These are phyloP conservation scores for Aquilaria malaccensis DNA, from an alignment of 345 rosid species.

Conservation along the genomic window DNA sequence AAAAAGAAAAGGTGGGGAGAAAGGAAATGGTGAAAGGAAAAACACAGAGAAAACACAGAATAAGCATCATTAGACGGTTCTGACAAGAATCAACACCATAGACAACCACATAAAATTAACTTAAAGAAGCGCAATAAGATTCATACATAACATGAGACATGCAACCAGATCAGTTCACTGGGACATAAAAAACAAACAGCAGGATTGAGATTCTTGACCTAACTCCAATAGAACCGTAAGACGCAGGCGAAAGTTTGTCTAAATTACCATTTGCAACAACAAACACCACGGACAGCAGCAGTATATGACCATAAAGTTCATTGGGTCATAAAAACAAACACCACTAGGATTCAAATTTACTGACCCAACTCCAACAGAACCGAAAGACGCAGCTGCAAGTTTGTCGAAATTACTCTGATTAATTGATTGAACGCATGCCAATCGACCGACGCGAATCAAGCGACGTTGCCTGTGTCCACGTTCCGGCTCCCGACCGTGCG, in stretches of 20 bases:
- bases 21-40: background rate
- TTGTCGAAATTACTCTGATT: slow-evolving; percentile 6
- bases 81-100: background rate
- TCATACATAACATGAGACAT: slow-evolving; percentile 5
- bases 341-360: background rate
- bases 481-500: slow-evolving; percentile 13
- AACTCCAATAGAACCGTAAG: slow-evolving; percentile 1
- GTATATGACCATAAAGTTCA: too few species aligned
- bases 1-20: background rate
- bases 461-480: slow-evolving; percentile 9
- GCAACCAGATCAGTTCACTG: background rate
- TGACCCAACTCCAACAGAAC: background rate
- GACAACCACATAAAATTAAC: background rate
- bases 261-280: background rate
- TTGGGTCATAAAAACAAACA: too few species aligned
- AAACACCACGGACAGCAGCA: background rate
- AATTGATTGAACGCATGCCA: background rate
- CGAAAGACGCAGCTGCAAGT: background rate
- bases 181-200: background rate
- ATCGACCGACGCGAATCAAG: slow-evolving; percentile 7
- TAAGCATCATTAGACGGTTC: background rate
- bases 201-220: background rate
- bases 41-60: background rate
- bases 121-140: background rate
- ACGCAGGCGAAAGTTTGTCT: background rate